Percentiles rank a stretch among this genome's conserved stretches.
These are phyloP conservation scores for Ephemerocybe angulata DNA, from an alignment of 768 basidiomycete genomes.

Conservation along the genomic window DNA sequence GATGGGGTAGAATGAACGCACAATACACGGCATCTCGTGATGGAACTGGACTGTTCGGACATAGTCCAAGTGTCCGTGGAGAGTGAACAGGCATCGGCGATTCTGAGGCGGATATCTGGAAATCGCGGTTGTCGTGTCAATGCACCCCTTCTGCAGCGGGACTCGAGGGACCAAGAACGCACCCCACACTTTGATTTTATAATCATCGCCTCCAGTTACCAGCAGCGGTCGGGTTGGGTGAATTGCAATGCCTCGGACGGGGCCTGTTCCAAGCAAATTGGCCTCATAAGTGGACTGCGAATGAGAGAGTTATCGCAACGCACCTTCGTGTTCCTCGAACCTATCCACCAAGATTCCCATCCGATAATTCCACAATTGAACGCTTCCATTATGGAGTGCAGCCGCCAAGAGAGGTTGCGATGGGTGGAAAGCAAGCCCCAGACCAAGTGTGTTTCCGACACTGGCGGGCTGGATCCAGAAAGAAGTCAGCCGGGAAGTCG, in stretches of 20 bases:
- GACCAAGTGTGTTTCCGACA: too few species aligned
- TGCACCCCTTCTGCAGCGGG: neutral
- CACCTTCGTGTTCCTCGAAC: constrained; percentile 98
- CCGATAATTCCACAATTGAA: constrained; percentile 98
- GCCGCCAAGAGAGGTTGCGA: constrained; percentile 95
- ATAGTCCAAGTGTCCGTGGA: constrained; percentile 95
- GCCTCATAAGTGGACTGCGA: too few species aligned
- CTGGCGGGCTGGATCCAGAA: too few species aligned
- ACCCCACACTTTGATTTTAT: constrained; percentile 99
- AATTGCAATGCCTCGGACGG: constrained; percentile 91
- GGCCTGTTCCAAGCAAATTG: constrained; percentile 53
- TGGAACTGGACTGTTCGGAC: constrained; percentile 97
- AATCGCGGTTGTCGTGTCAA: constrained; percentile 20
- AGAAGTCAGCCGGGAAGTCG: too few species aligned
- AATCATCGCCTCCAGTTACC: constrained; percentile 95
- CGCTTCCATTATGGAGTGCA: constrained; percentile 94
- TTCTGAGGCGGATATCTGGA: constrained; percentile 79
- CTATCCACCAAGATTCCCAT: constrained; percentile 98
- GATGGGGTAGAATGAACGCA: too few species aligned
- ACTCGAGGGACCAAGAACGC: constrained; percentile 28
- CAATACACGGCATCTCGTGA: constrained; percentile 99
- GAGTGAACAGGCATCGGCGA: constrained; percentile 84
- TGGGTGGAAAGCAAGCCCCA: constrained; percentile 93
- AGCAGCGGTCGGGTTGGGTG: constrained; percentile 93
- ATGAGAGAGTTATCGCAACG: constrained; percentile 18